Evolutionary conservation across 495 filamentous ascomycete species (phyloP).

Genomic region (Talaromyces stipitatus): DNA sequence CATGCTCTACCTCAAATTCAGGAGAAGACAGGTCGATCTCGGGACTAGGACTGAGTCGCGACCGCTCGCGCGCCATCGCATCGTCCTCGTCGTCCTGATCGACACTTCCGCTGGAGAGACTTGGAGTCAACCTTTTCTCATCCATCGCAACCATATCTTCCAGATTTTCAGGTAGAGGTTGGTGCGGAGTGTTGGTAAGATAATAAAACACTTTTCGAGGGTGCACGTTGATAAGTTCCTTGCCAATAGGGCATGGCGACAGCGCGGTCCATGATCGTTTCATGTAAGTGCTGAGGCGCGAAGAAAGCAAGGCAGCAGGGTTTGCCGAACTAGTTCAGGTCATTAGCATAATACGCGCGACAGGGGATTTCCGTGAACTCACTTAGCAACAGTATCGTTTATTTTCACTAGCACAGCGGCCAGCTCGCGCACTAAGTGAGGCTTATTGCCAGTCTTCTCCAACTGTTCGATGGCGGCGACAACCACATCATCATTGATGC

Average conservation of each 20-base stretch:
- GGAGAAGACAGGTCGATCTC: constrained; percentile 87
- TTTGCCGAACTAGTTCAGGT: constrained; percentile 73
- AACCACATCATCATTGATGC: constrained; percentile 92
- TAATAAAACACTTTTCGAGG: constrained; percentile 95
- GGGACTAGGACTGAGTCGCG: constrained; percentile 76
- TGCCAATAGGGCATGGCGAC: constrained; percentile 79
- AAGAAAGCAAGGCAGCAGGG: constrained; percentile 89
- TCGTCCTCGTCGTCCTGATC: constrained; percentile 56
- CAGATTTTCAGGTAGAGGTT: constrained; percentile 71
- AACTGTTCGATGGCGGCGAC: constrained; percentile 85
- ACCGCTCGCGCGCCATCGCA: constrained; percentile 60
- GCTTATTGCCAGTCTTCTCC: constrained; percentile 85
- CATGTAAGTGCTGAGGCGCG: constrained; percentile 79
- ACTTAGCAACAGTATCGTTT: constrained; percentile 87
- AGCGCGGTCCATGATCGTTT: constrained; percentile 79
- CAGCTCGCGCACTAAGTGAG: constrained; percentile 91
- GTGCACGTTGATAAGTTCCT: constrained; percentile 86
- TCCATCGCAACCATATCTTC: constrained; percentile 40
- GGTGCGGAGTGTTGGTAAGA: constrained; percentile 74
- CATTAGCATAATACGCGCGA: neutral
- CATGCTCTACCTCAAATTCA: constrained; percentile 71
- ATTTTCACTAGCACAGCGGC: constrained; percentile 68
- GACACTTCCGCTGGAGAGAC: constrained; percentile 65
- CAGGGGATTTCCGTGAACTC: constrained; percentile 24
- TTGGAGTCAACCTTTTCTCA: constrained; percentile 66